A percentile compares a stretch with the other conserved stretches of the same genome.
phyloP scores from a whole-genome alignment of 2,329 filamentous ascomycete genomes.

The Ascochyta rabiei region DNA sequence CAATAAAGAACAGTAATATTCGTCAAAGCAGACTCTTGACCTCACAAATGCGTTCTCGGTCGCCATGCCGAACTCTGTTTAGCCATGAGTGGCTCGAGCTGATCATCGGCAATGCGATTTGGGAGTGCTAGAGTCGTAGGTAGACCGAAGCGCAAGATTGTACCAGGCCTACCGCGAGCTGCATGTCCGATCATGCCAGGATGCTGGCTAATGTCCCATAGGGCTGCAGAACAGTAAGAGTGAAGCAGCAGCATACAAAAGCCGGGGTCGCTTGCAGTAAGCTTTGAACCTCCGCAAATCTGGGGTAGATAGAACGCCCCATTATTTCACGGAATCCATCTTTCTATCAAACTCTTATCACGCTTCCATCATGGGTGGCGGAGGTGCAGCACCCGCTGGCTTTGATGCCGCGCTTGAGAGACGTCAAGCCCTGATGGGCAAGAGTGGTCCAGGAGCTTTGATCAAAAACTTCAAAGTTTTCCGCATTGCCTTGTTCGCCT shows the following conservation, averaged over 20 bases:
- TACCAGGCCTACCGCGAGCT: constrained; percentile 11
- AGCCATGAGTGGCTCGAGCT: not conserved
- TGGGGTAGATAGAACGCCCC: not conserved
- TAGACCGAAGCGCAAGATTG: not conserved
- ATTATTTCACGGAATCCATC: not conserved
- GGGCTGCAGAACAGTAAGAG: constrained; percentile 5
- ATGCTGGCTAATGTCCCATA: constrained; percentile 25
- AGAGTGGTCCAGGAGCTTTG: constrained; percentile 55
- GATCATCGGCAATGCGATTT: not conserved
- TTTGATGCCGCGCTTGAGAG: constrained; percentile 33
- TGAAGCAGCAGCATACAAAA: constrained; percentile 14
- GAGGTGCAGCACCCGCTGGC: constrained; percentile 23
- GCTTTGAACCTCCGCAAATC: constrained; percentile 7
- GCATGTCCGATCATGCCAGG: constrained; percentile 17
- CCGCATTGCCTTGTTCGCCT: constrained; percentile 61
- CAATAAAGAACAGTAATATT: not conserved
- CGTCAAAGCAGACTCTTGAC: not conserved
- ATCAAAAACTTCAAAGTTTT: constrained; percentile 61
- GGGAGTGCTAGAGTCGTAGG: not conserved
- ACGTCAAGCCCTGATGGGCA: constrained; percentile 32
- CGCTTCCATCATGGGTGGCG: constrained; percentile 29
- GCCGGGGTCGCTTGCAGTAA: constrained; percentile 8
- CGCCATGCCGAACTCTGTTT: not conserved
- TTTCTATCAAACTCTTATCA: not conserved
- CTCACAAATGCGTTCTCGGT: constrained; percentile 1